These are phyloP conservation scores for Aegilops tauschii DNA, from an alignment of 176 grass and related monocot species.

Conservation along the genomic window DNA sequence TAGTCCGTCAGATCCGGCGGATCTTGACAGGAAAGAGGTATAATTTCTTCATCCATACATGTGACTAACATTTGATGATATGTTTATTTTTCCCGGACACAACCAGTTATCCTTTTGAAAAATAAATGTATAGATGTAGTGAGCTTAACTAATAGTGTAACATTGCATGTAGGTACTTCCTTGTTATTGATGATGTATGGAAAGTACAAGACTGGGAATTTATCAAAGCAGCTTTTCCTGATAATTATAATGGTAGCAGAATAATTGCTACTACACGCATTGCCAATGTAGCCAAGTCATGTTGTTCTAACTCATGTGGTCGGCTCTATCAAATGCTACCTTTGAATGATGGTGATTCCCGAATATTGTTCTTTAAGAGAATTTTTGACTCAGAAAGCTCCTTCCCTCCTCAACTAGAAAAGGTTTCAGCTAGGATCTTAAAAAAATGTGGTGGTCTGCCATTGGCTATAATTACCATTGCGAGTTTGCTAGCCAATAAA, in stretches of 20 bases:
- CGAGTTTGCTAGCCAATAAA: neutral
- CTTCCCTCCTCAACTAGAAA: neutral
- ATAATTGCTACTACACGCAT: neutral
- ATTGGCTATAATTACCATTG: neutral
- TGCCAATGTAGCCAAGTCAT: neutral
- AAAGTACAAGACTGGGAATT: neutral
- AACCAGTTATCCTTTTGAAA: too few species aligned
- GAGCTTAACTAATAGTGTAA: neutral
- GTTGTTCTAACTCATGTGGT: neutral
- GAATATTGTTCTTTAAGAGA: neutral
- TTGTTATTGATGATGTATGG: conserved; percentile 3
- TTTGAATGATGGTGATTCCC: neutral
- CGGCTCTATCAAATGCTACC: neutral
- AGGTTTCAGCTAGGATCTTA: neutral
- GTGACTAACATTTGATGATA: too few species aligned
- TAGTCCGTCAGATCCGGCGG: too few species aligned
- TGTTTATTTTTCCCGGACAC: too few species aligned
- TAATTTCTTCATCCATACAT: too few species aligned
- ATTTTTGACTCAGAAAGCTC: neutral
- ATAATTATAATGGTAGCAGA: neutral
- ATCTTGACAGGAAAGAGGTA: too few species aligned
- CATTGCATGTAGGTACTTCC: neutral
- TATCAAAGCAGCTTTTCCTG: neutral
- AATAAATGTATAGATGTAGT: too few species aligned
- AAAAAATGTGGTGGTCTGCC: neutral